Base-by-base conservation (phyloP, 2,329 filamentous ascomycete genomes). In the Plectosphaerella cucumerina region DNA sequence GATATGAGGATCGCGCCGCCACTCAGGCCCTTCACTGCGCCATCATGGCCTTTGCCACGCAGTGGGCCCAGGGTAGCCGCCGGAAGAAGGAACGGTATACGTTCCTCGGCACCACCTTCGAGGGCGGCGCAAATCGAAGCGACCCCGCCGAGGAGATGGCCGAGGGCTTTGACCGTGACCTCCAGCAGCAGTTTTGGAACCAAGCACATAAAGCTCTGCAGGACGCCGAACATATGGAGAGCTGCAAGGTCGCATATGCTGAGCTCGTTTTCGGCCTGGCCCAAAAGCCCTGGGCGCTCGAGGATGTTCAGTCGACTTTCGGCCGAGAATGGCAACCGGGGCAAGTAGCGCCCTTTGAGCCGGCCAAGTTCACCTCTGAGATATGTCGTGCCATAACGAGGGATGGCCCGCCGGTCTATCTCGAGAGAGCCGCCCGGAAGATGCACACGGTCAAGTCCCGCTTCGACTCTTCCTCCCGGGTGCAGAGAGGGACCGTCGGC, bases 21-120 rank as follows among this genome's bases (percentile, higher is more conserved):
- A 68, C 69, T 1, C 71, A 66, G 48, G 76, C 76, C 2, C 59
- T 81, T 10, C 71, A 79, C 47, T 60, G 74, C 3, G 69, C 70
- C 3, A 76, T 80, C 45, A 74, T 78, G 65, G 72, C 77, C 0
- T 80, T 80, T 59, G 73, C 77, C 5, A 73, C 75, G 1, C 77
- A 80, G 54, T 79, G 77, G 73, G 65, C 71, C 1, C 71, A 74
- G 45, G 62, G 62, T 5, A 70, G 68, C 21, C 57, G 52, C 14
- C 58, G 66, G 33, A 53, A 55, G 46, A 53, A 59, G 26, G 53
- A 62, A 47, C 35, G 51, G 42, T 60, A 59, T 18, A 14, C 18
- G 2, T 1, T 10, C 34, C 8, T 35, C 18, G 3, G 43, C 45
- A n/a, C 22, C 9, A 5, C 41, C 9, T 43, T 37, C 18, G 35